Evolutionary conservation across 306 rosid species (phyloP).

Genomic region (Vachellia pachyceras): DNA sequence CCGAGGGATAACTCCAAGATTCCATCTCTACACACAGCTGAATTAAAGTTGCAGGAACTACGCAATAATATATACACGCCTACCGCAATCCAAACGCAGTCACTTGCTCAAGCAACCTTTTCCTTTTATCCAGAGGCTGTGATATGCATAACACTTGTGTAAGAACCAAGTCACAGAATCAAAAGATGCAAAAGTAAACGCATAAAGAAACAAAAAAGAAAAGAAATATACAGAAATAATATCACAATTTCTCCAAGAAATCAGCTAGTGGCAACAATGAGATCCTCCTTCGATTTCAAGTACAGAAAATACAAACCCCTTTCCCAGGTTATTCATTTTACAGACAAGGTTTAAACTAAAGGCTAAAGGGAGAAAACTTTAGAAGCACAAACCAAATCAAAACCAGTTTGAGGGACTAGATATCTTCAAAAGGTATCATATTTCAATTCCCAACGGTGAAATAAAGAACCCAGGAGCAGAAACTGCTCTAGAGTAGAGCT

Average conservation of each 20-base stretch:
- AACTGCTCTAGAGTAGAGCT: conserved; percentile 16
- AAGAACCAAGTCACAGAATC: conserved; percentile 1
- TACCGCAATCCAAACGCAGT: conserved; percentile 39
- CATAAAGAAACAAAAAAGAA: conserved; percentile 18
- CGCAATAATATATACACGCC: conserved; percentile 38
- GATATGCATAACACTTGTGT: conserved; percentile 21
- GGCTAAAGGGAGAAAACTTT: neutral
- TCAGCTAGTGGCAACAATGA: conserved; percentile 21
- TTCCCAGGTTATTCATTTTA: conserved; percentile 19
- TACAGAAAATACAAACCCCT: conserved; percentile 32
- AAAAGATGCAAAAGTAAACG: conserved; percentile 33
- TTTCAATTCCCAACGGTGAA: conserved; percentile 28
- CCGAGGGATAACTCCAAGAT: conserved; percentile 70
- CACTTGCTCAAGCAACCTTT: conserved; percentile 26
- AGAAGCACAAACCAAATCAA: conserved; percentile 39
- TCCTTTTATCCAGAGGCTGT: too few relatives aligned
- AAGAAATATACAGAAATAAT: conserved; percentile 29
- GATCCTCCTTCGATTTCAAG: conserved; percentile 31
- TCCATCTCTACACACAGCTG: conserved; percentile 56
- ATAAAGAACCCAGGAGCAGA: conserved; percentile 11
- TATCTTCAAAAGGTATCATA: conserved; percentile 22
- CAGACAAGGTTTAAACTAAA: neutral
- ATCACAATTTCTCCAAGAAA: conserved; percentile 24
- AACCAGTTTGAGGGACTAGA: conserved; percentile 42
- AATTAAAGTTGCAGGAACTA: conserved; percentile 37